Conservation (phyloP, 352 stramenopile species). For the Globisporangium ultimum region DNA sequence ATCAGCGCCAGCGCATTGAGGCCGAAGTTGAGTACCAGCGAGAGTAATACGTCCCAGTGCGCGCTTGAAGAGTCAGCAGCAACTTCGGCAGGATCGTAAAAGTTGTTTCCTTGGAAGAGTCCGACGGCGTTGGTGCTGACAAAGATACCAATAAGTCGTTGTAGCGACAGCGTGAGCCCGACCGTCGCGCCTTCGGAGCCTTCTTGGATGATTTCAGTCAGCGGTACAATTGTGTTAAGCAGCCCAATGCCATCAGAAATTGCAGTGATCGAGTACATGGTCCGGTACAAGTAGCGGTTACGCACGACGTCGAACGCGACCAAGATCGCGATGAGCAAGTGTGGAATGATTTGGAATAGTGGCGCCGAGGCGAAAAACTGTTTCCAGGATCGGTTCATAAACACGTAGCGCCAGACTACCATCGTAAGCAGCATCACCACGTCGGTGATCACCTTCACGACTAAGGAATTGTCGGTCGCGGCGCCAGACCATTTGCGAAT, state of each 20-base stretch:
- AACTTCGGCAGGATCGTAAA: constrained; percentile 11
- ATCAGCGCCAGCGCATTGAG: constrained; percentile 19
- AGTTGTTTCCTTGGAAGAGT: constrained; percentile 20
- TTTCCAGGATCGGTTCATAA: constrained; percentile 22
- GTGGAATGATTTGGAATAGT: constrained; percentile 15
- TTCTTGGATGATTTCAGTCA: constrained; percentile 24
- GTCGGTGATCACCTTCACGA: constrained; percentile 19
- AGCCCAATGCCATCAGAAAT: constrained; percentile 16
- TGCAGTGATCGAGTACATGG: constrained; percentile 9
- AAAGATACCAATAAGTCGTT: constrained; percentile 22
- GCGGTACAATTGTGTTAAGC: constrained; percentile 19
- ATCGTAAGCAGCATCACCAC: constrained; percentile 15
- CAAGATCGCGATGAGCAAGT: constrained; percentile 13
- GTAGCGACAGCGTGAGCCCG: constrained; percentile 18
- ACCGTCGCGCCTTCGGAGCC: constrained; percentile 18
- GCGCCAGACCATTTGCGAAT: constrained; percentile 9
- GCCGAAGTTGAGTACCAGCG: constrained; percentile 17
- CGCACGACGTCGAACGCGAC: constrained; percentile 5
- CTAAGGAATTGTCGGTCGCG: constrained; percentile 17
- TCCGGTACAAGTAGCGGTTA: constrained; percentile 5
- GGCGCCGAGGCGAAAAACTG: constrained; percentile 22
- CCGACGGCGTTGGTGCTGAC: constrained; percentile 20
- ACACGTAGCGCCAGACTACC: constrained; percentile 18
- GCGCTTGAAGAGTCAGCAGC: constrained; percentile 3
- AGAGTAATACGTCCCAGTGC: constrained; percentile 11